Evolutionary conservation across 768 basidiomycete genomes (phyloP).

Genomic region (Lactifluus echinatus): DNA sequence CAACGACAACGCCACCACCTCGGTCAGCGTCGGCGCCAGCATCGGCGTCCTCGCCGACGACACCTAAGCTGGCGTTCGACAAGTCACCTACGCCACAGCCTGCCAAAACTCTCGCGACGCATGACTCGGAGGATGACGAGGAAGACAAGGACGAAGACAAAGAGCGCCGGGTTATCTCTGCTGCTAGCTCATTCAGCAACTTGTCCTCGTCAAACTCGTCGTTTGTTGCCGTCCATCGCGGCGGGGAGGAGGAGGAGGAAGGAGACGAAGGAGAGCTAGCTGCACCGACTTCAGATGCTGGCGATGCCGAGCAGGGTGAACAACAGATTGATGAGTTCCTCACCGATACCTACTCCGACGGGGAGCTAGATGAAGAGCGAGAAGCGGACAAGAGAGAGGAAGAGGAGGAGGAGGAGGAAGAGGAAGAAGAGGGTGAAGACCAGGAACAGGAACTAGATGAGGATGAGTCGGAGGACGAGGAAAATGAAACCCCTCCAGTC

Average conservation of each 20-base stretch:
- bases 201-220: conserved; percentile 13
- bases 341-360: conserved; percentile 24
- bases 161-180: conserved; percentile 5
- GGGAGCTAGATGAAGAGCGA: conserved; percentile 24
- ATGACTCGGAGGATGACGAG: not conserved
- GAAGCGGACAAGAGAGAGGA: no score
- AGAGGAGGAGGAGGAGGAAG: conserved; percentile 20
- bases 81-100: conserved; percentile 11
- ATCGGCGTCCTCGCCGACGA: not conserved
- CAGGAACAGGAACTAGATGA: conserved; percentile 27
- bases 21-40: not conserved
- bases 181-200: conserved; percentile 11
- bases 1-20: no score
- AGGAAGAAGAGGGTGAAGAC: conserved; percentile 17
- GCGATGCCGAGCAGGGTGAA: conserved; percentile 13
- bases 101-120: not conserved
- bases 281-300: conserved; percentile 5
- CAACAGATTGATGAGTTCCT: conserved; percentile 22
- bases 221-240: conserved; percentile 17
- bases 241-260: conserved; percentile 19
- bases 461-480: conserved; percentile 12
- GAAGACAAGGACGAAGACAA: not conserved
- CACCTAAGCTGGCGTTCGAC: conserved; percentile 5
- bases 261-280: conserved; percentile 11
- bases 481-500: not conserved